Evolutionary conservation across 352 stramenopile species (phyloP).

Genomic region (Sclerospora graminicola): DNA sequence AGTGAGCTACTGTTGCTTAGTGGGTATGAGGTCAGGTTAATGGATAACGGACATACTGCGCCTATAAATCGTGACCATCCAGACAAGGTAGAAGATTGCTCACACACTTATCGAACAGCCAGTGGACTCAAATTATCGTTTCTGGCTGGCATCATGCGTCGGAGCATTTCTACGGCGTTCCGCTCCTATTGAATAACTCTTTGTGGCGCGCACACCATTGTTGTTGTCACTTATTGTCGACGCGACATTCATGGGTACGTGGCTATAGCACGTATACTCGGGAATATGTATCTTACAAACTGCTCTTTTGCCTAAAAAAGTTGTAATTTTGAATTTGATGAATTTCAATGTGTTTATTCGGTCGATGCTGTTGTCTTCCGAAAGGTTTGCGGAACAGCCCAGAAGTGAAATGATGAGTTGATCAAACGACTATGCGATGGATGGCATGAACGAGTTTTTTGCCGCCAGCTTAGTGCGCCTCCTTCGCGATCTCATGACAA

Average conservation of each 20-base stretch:
- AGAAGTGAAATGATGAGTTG: conserved; percentile 26
- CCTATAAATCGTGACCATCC: conserved; percentile 56
- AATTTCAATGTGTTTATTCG: conserved; percentile 96
- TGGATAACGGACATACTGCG: conserved; percentile 31
- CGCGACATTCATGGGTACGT: conserved; percentile 81
- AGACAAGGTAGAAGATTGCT: conserved; percentile 86
- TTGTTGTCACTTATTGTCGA: conserved; percentile 83
- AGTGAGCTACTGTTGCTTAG: conserved; percentile 80
- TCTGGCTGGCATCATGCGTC: conserved; percentile 94
- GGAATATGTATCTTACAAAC: conserved; percentile 2
- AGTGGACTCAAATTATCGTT: conserved; percentile 91
- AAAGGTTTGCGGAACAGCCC: conserved; percentile 50
- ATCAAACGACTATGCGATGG: conserved; percentile 48
- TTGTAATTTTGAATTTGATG: conserved; percentile 90
- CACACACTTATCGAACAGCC: conserved; percentile 84
- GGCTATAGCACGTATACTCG: background rate
- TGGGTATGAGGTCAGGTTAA: conserved; percentile 41
- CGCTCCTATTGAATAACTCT: conserved; percentile 90
- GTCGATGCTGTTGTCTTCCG: conserved; percentile 79
- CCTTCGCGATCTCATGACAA: conserved; percentile 89
- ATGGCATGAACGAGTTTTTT: conserved; percentile 84
- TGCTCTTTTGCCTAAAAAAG: conserved; percentile 32
- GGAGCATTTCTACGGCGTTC: conserved; percentile 91
- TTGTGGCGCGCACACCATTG: conserved; percentile 85
- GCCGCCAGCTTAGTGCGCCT: conserved; percentile 81